A percentile compares a stretch with the other conserved stretches of the same genome.
These are phyloP conservation scores for Cystobasidium tubakii DNA, from an alignment of 768 basidiomycete genomes.

Conservation along the genomic window DNA sequence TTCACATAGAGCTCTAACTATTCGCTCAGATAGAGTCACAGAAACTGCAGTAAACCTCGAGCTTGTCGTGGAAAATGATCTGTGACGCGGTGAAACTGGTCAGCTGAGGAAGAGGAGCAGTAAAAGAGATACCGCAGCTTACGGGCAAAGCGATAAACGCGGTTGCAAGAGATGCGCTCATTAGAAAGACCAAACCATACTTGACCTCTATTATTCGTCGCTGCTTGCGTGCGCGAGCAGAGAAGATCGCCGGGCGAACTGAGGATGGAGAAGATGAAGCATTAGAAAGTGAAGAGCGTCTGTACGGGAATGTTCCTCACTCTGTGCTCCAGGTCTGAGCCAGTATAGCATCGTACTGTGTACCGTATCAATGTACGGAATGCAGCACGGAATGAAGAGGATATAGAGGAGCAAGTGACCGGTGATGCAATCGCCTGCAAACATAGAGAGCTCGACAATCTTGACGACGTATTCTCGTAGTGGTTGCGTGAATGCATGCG, in stretches of 20 bases:
- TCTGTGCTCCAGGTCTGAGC: slow-evolving; percentile 89
- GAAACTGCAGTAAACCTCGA: slow-evolving; percentile 62
- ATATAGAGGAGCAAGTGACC: slow-evolving; percentile 76
- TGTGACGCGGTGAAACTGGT: slow-evolving; percentile 47
- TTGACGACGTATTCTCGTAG: slow-evolving; percentile 96
- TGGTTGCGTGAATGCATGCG: slow-evolving; percentile 92
- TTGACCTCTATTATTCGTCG: slow-evolving; percentile 56
- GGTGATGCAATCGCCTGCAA: slow-evolving; percentile 87
- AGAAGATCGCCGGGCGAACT: slow-evolving; percentile 66
- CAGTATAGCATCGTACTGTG: slow-evolving; percentile 93
- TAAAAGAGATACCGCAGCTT: not conserved
- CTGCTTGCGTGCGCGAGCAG: slow-evolving; percentile 79
- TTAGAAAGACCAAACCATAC: slow-evolving; percentile 71
- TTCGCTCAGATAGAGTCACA: slow-evolving; percentile 53
- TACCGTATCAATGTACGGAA: slow-evolving; percentile 84
- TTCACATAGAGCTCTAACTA: too few relatives aligned
- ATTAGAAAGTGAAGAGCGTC: slow-evolving; percentile 70
- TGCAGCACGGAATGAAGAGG: slow-evolving; percentile 75
- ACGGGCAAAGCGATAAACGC: slow-evolving; percentile 58
- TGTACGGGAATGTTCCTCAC: too few relatives aligned
- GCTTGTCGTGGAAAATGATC: slow-evolving; percentile 62
- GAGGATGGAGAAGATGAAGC: slow-evolving; percentile 10
- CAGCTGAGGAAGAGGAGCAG: not conserved
- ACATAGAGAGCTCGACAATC: slow-evolving; percentile 89
- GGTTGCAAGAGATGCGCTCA: slow-evolving; percentile 64